A percentile compares a stretch with the other conserved stretches of the same genome.
phyloP scores from a whole-genome alignment of 345 rosid species.

The Boechera stricta region DNA sequence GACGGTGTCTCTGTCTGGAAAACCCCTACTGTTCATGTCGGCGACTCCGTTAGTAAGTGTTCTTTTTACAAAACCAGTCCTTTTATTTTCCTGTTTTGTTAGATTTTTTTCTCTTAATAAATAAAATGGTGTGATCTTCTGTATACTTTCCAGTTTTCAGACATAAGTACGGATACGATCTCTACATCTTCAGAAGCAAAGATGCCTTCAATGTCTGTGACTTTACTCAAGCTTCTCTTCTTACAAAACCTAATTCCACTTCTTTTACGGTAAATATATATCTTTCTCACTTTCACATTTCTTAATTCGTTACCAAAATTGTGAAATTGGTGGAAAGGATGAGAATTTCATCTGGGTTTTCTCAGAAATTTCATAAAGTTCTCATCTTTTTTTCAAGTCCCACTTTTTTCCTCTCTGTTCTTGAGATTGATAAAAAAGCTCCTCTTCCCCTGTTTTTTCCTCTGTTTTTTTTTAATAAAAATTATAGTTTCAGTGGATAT shows the following conservation, averaged over 20 bases:
- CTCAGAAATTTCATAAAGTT: conserved; percentile 29
- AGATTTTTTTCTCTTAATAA: background rate
- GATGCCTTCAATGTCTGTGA: conserved; percentile 82
- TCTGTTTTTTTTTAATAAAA: conserved; percentile 7
- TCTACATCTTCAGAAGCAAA: conserved; percentile 85
- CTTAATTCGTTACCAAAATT: conserved; percentile 2
- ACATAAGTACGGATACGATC: conserved; percentile 68
- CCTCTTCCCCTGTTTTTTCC: conserved; percentile 26
- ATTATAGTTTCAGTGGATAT: conserved; percentile 7
- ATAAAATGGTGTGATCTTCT: conserved; percentile 1
- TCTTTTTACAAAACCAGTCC: background rate
- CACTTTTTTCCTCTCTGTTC: conserved; percentile 23
- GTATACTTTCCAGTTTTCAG: conserved; percentile 63
- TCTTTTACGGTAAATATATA: conserved; percentile 60
- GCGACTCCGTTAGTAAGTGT: conserved; percentile 75
- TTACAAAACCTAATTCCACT: conserved; percentile 70
- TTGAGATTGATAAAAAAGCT: conserved; percentile 36
- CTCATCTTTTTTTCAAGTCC: conserved; percentile 18
- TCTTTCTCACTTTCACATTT: background rate
- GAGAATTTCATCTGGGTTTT: conserved; percentile 24
- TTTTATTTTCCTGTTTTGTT: background rate
- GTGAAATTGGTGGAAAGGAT: background rate
- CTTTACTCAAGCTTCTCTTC: conserved; percentile 77
- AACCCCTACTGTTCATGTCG: conserved; percentile 69
- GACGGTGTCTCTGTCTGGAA: conserved; percentile 80